Evolutionary conservation across 768 basidiomycete genomes (phyloP).

Genomic region (Kwoniella sp.): DNA sequence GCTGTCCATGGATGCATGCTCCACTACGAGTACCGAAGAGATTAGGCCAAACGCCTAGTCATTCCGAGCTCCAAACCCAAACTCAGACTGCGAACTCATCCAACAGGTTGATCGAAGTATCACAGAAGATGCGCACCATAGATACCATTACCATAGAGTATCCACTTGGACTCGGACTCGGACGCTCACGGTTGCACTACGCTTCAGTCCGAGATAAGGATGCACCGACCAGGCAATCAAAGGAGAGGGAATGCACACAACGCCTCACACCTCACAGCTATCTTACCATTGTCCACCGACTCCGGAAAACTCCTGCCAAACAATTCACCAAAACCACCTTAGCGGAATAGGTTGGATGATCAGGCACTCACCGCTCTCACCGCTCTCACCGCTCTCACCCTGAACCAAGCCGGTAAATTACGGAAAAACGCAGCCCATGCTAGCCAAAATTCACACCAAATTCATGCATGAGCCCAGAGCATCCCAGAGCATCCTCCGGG

Average conservation of each 20-base stretch:
- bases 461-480: slow-evolving; percentile 1
- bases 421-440: not conserved
- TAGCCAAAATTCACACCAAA: not conserved
- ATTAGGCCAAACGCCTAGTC: slow-evolving; percentile 12
- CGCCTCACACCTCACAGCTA: too few species aligned
- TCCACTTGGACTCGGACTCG: slow-evolving; percentile 5
- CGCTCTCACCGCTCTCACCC: too few species aligned
- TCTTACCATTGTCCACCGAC: not conserved
- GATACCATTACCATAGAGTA: too few species aligned
- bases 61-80: not conserved
- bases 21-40: not conserved
- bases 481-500: not conserved
- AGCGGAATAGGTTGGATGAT: not conserved
- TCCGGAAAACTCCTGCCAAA: not conserved
- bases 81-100: not conserved
- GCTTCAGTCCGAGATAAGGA: not conserved
- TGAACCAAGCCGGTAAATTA: slow-evolving; percentile 1
- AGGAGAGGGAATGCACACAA: too few species aligned
- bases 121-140: not conserved
- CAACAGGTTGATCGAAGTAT: not conserved
- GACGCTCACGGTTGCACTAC: slow-evolving; percentile 2
- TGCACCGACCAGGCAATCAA: not conserved
- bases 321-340: not conserved
- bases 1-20: not conserved
- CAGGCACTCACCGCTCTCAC: slow-evolving; percentile 1